These are phyloP conservation scores for Phytophthora pisi DNA, from an alignment of 352 stramenopile species.

Conservation along the genomic window DNA sequence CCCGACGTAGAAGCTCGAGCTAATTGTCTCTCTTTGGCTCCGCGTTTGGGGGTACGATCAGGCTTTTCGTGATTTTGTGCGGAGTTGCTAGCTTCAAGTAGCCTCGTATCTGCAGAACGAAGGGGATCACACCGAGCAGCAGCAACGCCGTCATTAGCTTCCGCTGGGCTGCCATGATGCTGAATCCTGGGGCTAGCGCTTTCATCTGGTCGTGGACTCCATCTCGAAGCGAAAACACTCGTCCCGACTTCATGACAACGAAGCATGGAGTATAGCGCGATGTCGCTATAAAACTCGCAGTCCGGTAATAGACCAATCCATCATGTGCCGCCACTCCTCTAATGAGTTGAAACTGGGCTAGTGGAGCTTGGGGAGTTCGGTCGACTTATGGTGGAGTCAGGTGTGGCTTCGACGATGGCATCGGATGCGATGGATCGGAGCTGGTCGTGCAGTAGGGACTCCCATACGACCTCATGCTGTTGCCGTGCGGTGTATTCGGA, in stretches of 20 bases:
- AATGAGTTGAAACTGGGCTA: no score
- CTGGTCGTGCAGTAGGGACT: conserved; percentile 16
- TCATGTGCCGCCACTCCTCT: no score
- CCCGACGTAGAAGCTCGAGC: neutral
- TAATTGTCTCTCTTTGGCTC: neutral
- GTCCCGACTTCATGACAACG: no score
- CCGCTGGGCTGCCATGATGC: neutral
- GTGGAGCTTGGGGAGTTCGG: no score
- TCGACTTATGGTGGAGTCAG: neutral
- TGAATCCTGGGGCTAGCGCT: no score
- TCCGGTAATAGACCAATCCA: no score
- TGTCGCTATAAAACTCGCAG: no score
- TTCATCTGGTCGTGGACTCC: no score
- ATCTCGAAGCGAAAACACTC: no score
- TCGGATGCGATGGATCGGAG: conserved; percentile 14
- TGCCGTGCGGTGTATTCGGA: conserved; percentile 21
- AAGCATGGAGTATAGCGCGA: no score
- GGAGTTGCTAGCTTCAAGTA: conserved; percentile 1
- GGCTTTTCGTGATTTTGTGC: conserved; percentile 2
- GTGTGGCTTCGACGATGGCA: neutral
- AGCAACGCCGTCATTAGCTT: neutral
- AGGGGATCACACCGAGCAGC: conserved; percentile 1
- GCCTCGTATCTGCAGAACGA: neutral
- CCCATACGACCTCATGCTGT: conserved; percentile 10
- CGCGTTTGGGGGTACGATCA: neutral